Evolutionary conservation across 1,139 yeast species (phyloP), one percentile per base, ranked within the genome.

Genomic region (Yamadazyma aaseri): DNA sequence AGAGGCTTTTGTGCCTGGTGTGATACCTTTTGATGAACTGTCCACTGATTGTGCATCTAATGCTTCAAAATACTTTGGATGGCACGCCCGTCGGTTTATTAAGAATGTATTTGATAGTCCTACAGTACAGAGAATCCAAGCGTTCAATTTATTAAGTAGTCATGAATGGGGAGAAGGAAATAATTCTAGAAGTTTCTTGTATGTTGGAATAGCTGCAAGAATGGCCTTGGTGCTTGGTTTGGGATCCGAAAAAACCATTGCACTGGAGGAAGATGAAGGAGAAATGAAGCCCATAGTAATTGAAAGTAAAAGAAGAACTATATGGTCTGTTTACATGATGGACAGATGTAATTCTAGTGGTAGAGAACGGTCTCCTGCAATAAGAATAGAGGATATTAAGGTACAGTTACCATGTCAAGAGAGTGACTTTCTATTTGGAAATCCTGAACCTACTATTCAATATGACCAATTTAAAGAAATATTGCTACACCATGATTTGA

Each of bases 161-260:
- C 71, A 65, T 45, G 70, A 65, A 46, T 65, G 71, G 71, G 70
- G 70, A 0, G 67, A 63, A 35, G 62, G 61, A 9, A 60, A 61
- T 37, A 60, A 56, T n/a, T 54, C 67, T 6, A 40, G 71, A 34
- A 60, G 68, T 35, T 63, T 55, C 37, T 42, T 63, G 22, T 65
- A 65, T 31, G 55, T 59, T 16, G 69, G 70, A 5, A 55, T 64
- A 17, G 71, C 71, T 2, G 61, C 68, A 0, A 44, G 70, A 42
- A 65, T 65, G 71, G 64, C 65, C 0, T 44, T 60, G n/a, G 53
- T 63, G 3, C 38, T 65, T 20, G 67, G 68, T 0, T 36, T 63
- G n/a, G 62, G 64, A 6, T 40, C 43, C n/a, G 62, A 56, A 29
- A 42, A 41, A 3, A 31, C 17, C 31, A 36, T 39, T 33, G n/a